phyloP scores from a whole-genome alignment of 352 stramenopile species.

The Pythium utonaiense region DNA sequence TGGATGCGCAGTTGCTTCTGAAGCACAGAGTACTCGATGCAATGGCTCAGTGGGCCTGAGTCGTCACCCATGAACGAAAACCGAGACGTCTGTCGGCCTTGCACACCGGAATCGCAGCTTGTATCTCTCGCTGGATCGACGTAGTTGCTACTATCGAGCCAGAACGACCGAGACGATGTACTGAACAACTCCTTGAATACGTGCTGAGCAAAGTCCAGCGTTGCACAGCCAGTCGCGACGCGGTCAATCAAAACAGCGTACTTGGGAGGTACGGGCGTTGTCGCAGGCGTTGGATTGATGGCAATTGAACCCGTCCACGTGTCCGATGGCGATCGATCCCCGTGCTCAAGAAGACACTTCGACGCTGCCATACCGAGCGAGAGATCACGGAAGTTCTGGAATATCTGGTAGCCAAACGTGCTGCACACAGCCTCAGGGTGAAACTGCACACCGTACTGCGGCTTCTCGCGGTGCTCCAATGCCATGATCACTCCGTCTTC shows the following conservation, averaged over 20 bases:
- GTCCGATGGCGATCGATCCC: slow-evolving; percentile 20
- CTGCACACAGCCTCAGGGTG: slow-evolving; percentile 95
- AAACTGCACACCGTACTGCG: slow-evolving; percentile 96
- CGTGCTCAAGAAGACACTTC: slow-evolving; percentile 54
- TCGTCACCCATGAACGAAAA: slow-evolving; percentile 81
- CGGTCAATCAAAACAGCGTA: slow-evolving; percentile 43
- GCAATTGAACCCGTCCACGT: not conserved
- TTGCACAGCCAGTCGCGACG: slow-evolving; percentile 32
- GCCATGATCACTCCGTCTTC: slow-evolving; percentile 87
- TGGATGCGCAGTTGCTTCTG: slow-evolving; percentile 47
- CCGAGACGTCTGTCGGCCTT: slow-evolving; percentile 25
- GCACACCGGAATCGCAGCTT: not conserved
- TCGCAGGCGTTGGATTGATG: not conserved
- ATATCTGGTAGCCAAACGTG: slow-evolving; percentile 75
- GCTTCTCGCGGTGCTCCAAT: slow-evolving; percentile 74
- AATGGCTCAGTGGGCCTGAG: slow-evolving; percentile 52
- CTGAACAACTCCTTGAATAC: slow-evolving; percentile 61
- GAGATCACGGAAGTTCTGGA: slow-evolving; percentile 88
- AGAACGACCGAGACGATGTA: slow-evolving; percentile 51
- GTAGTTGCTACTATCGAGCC: slow-evolving; percentile 81
- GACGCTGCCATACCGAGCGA: slow-evolving; percentile 34
- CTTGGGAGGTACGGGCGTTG: slow-evolving; percentile 3
- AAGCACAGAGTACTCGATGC: slow-evolving; percentile 61
- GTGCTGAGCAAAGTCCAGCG: slow-evolving; percentile 54
- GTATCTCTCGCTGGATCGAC: not conserved